Conservation (phyloP, 2,329 filamentous ascomycete species). For the Amauroascus niger region DNA sequence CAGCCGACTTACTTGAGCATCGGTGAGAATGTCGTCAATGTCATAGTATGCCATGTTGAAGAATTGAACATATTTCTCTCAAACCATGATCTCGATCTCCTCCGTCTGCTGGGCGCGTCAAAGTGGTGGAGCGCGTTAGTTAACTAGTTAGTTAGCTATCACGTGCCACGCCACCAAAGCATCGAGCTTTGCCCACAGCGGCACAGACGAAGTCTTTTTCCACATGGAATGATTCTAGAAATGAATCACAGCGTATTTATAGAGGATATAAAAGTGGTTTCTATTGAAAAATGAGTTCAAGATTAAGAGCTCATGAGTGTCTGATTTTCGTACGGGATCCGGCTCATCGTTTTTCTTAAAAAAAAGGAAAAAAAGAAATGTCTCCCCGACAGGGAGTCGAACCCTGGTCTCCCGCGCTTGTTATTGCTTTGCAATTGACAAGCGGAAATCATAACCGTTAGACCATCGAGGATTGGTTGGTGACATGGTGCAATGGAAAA, state of each 20-base stretch:
- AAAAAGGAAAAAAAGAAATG: not conserved
- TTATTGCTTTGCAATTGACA: slow-evolving; percentile 6
- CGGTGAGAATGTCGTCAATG: slow-evolving; percentile 40
- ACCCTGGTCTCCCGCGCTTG: slow-evolving; percentile 10
- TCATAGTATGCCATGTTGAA: slow-evolving; percentile 38
- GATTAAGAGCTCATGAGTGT: too few species aligned
- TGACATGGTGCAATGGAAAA: not conserved
- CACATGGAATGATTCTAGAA: too few species aligned
- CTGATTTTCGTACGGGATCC: too few species aligned
- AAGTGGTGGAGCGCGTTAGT: too few species aligned
- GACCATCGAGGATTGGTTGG: slow-evolving; percentile 4
- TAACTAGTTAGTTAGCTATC: too few species aligned
- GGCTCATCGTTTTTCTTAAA: too few species aligned
- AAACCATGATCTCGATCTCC: not conserved
- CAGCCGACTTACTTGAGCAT: slow-evolving; percentile 31
- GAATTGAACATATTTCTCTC: not conserved
- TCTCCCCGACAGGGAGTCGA: slow-evolving; percentile 9
- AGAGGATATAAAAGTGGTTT: too few species aligned
- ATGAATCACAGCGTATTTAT: too few species aligned
- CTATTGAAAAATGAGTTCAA: too few species aligned
- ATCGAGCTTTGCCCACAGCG: too few species aligned
- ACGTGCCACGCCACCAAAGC: too few species aligned
- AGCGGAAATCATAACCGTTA: slow-evolving; percentile 13
- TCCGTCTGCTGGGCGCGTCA: not conserved
- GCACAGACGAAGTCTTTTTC: too few species aligned